Evolutionary conservation across 1,284 basidiomycete species (phyloP).

Genomic region (Neonothopanus nambi): DNA sequence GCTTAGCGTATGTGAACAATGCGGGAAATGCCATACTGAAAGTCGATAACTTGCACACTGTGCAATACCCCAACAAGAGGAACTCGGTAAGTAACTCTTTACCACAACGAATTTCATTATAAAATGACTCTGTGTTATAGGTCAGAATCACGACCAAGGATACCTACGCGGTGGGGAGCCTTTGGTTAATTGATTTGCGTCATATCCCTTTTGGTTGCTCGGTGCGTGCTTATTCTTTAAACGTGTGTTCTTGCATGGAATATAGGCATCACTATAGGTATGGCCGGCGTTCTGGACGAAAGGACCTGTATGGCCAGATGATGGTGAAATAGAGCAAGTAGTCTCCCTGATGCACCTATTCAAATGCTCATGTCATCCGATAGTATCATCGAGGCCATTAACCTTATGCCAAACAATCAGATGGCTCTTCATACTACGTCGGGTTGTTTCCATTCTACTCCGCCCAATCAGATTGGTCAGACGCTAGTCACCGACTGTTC

Average conservation of each 20-base stretch:
- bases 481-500: slow-evolving; percentile 42
- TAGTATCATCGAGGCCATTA: slow-evolving; percentile 51
- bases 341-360: not conserved
- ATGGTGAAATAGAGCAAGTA: slow-evolving; percentile 55
- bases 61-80: slow-evolving; percentile 54
- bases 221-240: slow-evolving; percentile 26
- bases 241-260: not conserved
- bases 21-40: slow-evolving; percentile 57
- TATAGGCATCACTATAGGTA: slow-evolving; percentile 27
- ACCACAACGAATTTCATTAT: too few species aligned
- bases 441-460: slow-evolving; percentile 32
- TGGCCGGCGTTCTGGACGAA: slow-evolving; percentile 59
- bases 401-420: slow-evolving; percentile 43
- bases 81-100: slow-evolving; percentile 45
- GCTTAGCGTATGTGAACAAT: slow-evolving; percentile 56
- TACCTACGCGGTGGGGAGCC: slow-evolving; percentile 50
- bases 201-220: slow-evolving; percentile 63
- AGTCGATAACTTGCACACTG: slow-evolving; percentile 57
- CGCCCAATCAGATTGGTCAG: slow-evolving; percentile 37
- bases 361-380: not conserved
- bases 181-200: slow-evolving; percentile 61
- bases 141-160: slow-evolving; percentile 51
- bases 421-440: slow-evolving; percentile 46
- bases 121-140: slow-evolving; percentile 31
- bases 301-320: slow-evolving; percentile 52